phyloP scores from a whole-genome alignment of 306 rosid species.

The Lotus japonicus region DNA sequence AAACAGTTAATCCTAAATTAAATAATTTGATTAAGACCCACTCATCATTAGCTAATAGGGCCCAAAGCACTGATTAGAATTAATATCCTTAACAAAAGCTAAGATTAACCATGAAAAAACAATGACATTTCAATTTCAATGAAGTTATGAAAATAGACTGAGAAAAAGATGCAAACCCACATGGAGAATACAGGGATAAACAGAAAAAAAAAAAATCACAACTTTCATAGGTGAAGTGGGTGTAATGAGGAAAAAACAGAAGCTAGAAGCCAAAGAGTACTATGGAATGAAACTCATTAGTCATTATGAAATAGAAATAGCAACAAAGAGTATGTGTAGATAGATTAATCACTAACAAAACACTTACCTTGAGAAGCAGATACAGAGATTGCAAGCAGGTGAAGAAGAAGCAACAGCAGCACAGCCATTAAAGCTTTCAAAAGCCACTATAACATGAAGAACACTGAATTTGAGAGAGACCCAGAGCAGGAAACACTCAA shows the following conservation, averaged over 20 bases:
- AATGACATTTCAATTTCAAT: background rate
- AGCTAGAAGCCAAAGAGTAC: background rate
- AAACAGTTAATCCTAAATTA: background rate
- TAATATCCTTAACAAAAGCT: background rate
- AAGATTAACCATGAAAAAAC: background rate
- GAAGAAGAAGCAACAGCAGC: slow-evolving; percentile 36
- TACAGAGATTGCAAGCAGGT: slow-evolving; percentile 38
- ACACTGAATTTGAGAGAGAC: background rate
- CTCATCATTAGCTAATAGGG: background rate
- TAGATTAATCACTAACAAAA: background rate
- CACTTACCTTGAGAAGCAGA: slow-evolving; percentile 59
- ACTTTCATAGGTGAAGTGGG: background rate
- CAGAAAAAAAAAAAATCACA: background rate
- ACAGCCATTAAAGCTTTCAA: slow-evolving; percentile 37
- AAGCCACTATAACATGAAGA: background rate
- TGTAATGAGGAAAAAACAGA: background rate
- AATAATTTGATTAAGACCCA: background rate
- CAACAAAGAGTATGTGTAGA: background rate
- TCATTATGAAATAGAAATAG: background rate
- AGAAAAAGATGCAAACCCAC: background rate
- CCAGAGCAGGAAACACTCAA: slow-evolving; percentile 8
- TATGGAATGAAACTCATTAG: background rate
- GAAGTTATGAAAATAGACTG: background rate
- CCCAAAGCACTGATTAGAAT: background rate
- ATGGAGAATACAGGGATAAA: too few relatives aligned